phyloP scores from a whole-genome alignment of 441 rosid genomes.

The Pelargonium citronellum region DNA sequence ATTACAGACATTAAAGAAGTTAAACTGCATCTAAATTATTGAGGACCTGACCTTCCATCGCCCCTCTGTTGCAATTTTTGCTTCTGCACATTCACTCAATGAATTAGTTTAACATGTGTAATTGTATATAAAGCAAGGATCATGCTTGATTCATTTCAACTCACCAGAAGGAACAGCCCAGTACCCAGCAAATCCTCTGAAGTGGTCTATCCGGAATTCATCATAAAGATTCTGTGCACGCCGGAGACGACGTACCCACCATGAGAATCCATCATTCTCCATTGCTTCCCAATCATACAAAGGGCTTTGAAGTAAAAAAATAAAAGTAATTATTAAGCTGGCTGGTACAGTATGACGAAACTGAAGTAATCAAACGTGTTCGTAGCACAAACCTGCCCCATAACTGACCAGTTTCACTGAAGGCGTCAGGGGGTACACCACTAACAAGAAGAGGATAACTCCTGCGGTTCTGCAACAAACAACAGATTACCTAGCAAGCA shows the following conservation, averaged over 20 bases:
- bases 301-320: conserved; percentile 53
- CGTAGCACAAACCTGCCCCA: conserved; percentile 73
- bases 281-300: conserved; percentile 87
- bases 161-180: conserved; percentile 96
- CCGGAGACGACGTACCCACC: conserved; percentile 77
- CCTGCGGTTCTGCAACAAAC: conserved; percentile 51
- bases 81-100: conserved; percentile 51
- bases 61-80: conserved; percentile 72
- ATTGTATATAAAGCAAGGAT: conserved; percentile 5
- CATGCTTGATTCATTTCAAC: conserved; percentile 21
- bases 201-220: conserved; percentile 92
- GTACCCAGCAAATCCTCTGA: conserved; percentile 95
- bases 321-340: conserved; percentile 16
- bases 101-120: conserved; percentile 15
- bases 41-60: conserved; percentile 69
- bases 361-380: conserved; percentile 12
- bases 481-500: conserved; percentile 17
- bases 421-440: conserved; percentile 95
- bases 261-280: conserved; percentile 76
- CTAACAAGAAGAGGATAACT: conserved; percentile 81
- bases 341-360: conserved; percentile 16
- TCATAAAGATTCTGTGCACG: conserved; percentile 74
- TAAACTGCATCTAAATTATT: conserved; percentile 18
- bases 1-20: conserved; percentile 19
- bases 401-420: conserved; percentile 91